Base-by-base conservation (phyloP, 2,329 filamentous ascomycete genomes). In the Cordyceps tenuipes region DNA sequence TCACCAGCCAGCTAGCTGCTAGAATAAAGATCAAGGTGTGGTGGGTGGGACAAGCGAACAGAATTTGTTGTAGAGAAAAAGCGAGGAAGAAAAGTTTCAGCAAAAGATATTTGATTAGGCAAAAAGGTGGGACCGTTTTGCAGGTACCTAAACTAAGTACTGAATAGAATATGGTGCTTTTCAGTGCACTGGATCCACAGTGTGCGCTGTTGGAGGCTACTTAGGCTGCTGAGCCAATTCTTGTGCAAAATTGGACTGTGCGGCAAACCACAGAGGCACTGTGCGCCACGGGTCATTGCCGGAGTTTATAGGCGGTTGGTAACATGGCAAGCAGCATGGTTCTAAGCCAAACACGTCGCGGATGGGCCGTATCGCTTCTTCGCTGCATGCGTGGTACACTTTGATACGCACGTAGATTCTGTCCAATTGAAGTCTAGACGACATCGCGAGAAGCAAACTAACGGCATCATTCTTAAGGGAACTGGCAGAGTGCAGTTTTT, bases 61-160 rank as follows among this genome's bases (percentile, higher is more conserved):
- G 15, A 17, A 12, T 2, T 43, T 43, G 39, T n/a, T 9, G 43
- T 5, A 54, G 31, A 49, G 46, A 44, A 41, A 13, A 50, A 41
- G 19, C 15, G 48, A 15, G 43, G 29, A 41, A 19, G 29, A 58
- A 61, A 61, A 61, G 54, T 61, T 61, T 61, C 29, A 12, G 15
- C 17, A 17, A 46, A 48, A 43, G 48, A 26, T 5, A 48, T 31
- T 26, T 7, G 21, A 44, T 4, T 36, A 36, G 34, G 34, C 34
- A 36, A 36, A 36, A 36, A 10, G 34, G 34, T 36, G 34, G 34
- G 8, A 36, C 34, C 34, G 13, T 9, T 36, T 36, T 36, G 34
- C 12, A 36, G 34, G 8, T 36, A 36, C 34, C 12, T 36, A 12
- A 10, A 10, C 12, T 36, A 12, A 10, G 34, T 36, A 36, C 29